Evolutionary conservation across 192 early-diverging fungal genomes (phyloP).

Genomic region (Gonapodya prolifera): DNA sequence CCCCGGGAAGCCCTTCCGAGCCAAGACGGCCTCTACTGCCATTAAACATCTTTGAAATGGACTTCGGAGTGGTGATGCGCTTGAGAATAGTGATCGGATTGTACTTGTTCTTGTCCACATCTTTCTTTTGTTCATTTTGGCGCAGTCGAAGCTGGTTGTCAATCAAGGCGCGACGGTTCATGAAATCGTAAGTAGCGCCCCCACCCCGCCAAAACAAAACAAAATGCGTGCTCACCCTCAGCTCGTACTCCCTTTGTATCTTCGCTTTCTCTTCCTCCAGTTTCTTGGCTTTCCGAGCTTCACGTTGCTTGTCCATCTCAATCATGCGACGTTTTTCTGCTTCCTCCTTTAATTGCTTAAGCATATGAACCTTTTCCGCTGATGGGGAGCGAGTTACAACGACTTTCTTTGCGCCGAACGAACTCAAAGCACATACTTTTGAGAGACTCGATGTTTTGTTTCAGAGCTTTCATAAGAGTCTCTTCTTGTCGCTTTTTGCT

Average conservation of each 20-base stretch:
- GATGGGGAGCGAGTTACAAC: no score
- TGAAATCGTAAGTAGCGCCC: no score
- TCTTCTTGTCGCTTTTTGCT: background rate
- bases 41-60: background rate
- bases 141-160: background rate
- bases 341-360: background rate
- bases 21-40: background rate
- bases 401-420: no score
- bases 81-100: background rate
- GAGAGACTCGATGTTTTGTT: background rate
- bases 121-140: background rate
- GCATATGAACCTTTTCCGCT: background rate
- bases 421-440: background rate
- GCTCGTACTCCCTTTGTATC: background rate
- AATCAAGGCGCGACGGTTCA: no score
- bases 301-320: background rate
- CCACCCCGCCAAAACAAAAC: no score
- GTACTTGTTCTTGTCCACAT: background rate
- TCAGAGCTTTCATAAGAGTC: background rate
- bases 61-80: background rate
- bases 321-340: background rate
- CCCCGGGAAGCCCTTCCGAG: background rate
- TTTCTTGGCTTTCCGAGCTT: background rate
- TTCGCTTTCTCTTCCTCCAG: background rate
- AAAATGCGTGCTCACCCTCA: background rate